Evolutionary conservation across 148 eudicot genomes (phyloP).

Genomic region (Chenopodium quinoa): DNA sequence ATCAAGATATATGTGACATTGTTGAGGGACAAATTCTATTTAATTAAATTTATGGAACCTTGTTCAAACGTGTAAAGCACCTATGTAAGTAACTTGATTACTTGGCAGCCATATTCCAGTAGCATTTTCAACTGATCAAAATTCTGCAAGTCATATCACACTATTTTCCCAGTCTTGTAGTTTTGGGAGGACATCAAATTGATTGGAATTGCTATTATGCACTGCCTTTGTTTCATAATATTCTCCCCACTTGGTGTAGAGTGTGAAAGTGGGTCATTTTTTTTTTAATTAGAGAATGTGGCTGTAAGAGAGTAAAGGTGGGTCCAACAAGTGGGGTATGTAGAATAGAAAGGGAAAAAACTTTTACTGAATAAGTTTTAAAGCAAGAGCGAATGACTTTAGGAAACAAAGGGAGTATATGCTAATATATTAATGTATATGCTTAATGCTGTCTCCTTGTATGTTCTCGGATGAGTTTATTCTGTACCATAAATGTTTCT

Average conservation of each 20-base stretch:
- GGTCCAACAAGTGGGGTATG: too few species aligned
- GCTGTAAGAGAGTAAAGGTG: too few species aligned
- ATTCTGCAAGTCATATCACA: background rate
- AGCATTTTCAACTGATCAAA: background rate
- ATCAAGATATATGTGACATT: background rate
- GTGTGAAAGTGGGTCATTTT: too few species aligned
- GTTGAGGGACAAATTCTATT: background rate
- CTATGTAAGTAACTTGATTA: background rate
- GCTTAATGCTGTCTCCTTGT: background rate
- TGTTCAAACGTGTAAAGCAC: background rate
- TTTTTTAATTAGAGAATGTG: too few species aligned
- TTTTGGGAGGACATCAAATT: background rate
- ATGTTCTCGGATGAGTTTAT: background rate
- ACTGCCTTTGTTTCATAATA: too few species aligned
- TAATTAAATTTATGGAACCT: background rate
- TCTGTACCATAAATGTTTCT: background rate
- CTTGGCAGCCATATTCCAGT: background rate
- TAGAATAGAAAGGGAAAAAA: too few species aligned
- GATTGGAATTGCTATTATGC: too few species aligned
- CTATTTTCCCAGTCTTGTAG: background rate
- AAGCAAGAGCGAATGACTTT: too few species aligned
- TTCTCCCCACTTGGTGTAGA: too few species aligned
- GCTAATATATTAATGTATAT: background rate
- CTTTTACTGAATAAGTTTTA: too few species aligned
- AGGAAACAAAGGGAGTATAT: too few species aligned